phyloP scores from a whole-genome alignment of 2,329 filamentous ascomycete genomes.

The Beauveria australis region DNA sequence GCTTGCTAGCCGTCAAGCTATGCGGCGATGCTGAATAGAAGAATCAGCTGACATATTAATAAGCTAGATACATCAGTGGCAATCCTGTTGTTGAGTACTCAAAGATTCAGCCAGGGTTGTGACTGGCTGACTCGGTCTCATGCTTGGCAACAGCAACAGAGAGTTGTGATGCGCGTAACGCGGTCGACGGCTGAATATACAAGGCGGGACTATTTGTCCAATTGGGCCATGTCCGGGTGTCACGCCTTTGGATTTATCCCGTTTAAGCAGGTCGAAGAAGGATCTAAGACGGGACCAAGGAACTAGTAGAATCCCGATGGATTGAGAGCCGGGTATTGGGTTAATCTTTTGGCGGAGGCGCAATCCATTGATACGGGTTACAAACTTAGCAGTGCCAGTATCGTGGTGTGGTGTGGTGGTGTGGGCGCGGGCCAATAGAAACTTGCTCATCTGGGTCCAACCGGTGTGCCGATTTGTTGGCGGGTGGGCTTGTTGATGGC shows the following conservation, averaged over 20 bases:
- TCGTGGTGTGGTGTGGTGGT: not conserved
- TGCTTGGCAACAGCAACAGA: not conserved
- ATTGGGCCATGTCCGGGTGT: not conserved
- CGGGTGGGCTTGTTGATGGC: not conserved
- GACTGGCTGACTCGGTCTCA: not conserved
- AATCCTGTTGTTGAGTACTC: not conserved
- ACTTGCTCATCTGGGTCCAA: conserved; percentile 28
- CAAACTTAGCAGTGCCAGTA: too few species aligned
- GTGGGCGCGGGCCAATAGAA: conserved; percentile 27
- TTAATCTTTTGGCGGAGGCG: too few species aligned
- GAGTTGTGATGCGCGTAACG: not conserved
- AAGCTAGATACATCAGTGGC: too few species aligned
- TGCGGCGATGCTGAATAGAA: not conserved
- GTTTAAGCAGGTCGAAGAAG: not conserved
- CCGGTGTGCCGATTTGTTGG: conserved; percentile 1
- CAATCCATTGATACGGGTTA: too few species aligned
- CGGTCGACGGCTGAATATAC: not conserved
- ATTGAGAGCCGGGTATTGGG: too few species aligned
- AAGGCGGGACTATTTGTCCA: not conserved
- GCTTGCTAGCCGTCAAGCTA: not conserved
- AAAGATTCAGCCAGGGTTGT: not conserved
- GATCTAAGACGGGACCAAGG: not conserved
- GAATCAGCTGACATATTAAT: not conserved
- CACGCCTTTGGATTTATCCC: not conserved
- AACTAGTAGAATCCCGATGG: not conserved